Evolutionary conservation across 2,329 filamentous ascomycete genomes (phyloP).

Genomic region (Eutypella sp.): DNA sequence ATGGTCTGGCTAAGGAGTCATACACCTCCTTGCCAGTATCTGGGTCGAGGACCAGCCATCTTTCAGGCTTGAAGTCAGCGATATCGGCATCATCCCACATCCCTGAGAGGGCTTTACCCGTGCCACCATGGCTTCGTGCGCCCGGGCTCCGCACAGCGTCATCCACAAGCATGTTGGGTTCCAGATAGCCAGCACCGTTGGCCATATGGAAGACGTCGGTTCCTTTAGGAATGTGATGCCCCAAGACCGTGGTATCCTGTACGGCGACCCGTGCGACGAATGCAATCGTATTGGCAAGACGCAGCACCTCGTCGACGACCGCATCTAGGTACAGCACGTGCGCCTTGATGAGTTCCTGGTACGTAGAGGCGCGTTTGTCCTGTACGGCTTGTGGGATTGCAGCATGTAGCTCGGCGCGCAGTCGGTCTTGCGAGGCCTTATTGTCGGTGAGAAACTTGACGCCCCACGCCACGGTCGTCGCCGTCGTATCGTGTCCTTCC

Average conservation of each 20-base stretch:
- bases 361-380: conserved; percentile 17
- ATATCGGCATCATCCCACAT: conserved; percentile 13
- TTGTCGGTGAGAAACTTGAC: conserved; percentile 24
- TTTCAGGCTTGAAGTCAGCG: conserved; percentile 12
- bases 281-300: conserved; percentile 17
- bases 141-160: conserved; percentile 9
- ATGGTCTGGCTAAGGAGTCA: conserved; percentile 9
- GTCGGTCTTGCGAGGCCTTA: conserved; percentile 19
- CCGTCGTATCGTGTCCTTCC: conserved; percentile 29
- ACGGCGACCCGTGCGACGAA: conserved; percentile 19
- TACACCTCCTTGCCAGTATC: conserved; percentile 4
- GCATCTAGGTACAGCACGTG: conserved; percentile 27
- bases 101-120: conserved; percentile 4
- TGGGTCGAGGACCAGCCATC: conserved; percentile 11
- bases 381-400: conserved; percentile 10
- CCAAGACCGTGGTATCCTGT: conserved; percentile 22
- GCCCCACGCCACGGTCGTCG: conserved; percentile 23
- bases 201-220: conserved; percentile 17
- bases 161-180: conserved; percentile 6
- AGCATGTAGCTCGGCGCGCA: conserved; percentile 18
- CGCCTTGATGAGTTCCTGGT: conserved; percentile 17
- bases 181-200: conserved; percentile 11
- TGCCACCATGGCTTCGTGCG: conserved; percentile 1
- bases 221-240: conserved; percentile 22
- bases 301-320: conserved; percentile 27